These are phyloP conservation scores for Bipolaris bicolor DNA, from an alignment of 2,329 filamentous ascomycete species.

Conservation along the genomic window DNA sequence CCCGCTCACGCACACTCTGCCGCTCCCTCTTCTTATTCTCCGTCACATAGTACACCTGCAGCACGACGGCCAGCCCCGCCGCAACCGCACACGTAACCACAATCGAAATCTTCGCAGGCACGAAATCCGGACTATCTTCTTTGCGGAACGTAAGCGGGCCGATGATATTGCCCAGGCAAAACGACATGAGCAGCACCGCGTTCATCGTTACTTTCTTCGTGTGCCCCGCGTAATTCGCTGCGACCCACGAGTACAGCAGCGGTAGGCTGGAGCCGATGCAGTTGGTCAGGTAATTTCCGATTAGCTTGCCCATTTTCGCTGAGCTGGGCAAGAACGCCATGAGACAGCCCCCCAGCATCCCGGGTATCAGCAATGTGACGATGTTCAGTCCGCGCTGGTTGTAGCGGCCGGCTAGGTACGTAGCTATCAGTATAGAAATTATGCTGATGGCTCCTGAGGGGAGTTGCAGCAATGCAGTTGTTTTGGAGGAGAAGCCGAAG, in stretches of 20 bases:
- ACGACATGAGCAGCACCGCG: conserved; percentile 51
- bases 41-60: conserved; percentile 32
- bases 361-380: conserved; percentile 24
- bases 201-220: conserved; percentile 65
- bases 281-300: conserved; percentile 55
- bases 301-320: conserved; percentile 27
- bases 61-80: conserved; percentile 50
- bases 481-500: conserved; percentile 48
- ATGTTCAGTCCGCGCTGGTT: conserved; percentile 33
- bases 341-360: conserved; percentile 26
- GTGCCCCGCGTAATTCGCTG: conserved; percentile 52
- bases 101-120: conserved; percentile 55
- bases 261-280: conserved; percentile 46
- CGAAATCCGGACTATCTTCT: conserved; percentile 44
- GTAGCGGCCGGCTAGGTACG: conserved; percentile 31
- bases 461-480: conserved; percentile 38
- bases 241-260: conserved; percentile 50
- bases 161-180: conserved; percentile 51
- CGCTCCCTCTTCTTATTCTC: conserved; percentile 44
- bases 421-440: conserved; percentile 31
- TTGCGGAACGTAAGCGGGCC: conserved; percentile 51
- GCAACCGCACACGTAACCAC: conserved; percentile 37
- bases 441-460: conserved; percentile 33
- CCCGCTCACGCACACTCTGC: conserved; percentile 3
- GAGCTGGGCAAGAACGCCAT: conserved; percentile 30